Evolutionary conservation across 441 rosid genomes (phyloP).

Genomic region (Gossypium armourianum): DNA sequence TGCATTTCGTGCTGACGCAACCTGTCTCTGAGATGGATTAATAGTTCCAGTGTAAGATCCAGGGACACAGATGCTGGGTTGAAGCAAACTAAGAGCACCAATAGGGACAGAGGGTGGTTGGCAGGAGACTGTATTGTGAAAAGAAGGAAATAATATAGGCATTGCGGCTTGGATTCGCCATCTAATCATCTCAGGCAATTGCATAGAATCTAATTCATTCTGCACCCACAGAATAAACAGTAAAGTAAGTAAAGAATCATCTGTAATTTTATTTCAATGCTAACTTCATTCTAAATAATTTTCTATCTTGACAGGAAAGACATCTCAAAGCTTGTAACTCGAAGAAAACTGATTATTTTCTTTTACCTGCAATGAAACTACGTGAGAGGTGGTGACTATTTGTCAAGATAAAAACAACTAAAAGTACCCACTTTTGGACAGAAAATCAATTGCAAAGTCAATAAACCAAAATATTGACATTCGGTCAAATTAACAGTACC

Average conservation of each 20-base stretch:
- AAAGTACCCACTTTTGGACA: not conserved
- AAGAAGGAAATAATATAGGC: conserved; percentile 63
- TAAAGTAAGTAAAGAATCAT: not conserved
- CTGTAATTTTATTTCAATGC: not conserved
- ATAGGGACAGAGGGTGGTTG: conserved; percentile 57
- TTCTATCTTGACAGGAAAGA: not conserved
- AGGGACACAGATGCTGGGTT: conserved; percentile 34
- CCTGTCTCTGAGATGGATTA: conserved; percentile 30
- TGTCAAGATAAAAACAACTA: not conserved
- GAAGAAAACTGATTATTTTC: not conserved
- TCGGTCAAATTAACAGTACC: not conserved
- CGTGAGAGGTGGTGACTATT: not conserved
- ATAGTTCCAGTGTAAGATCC: conserved; percentile 30
- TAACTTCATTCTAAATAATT: not conserved
- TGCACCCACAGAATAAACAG: conserved; percentile 29
- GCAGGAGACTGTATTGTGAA: conserved; percentile 51
- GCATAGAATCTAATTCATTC: conserved; percentile 85
- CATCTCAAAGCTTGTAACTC: not conserved
- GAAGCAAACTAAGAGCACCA: conserved; percentile 52
- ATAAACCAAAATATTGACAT: not conserved
- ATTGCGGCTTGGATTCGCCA: conserved; percentile 94
- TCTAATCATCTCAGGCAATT: conserved; percentile 71
- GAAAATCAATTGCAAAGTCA: not conserved
- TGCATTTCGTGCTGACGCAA: conserved; percentile 32
- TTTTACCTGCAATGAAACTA: not conserved